phyloP scores from a whole-genome alignment of 805 yeast species.

The Kuraishia ogatae region DNA sequence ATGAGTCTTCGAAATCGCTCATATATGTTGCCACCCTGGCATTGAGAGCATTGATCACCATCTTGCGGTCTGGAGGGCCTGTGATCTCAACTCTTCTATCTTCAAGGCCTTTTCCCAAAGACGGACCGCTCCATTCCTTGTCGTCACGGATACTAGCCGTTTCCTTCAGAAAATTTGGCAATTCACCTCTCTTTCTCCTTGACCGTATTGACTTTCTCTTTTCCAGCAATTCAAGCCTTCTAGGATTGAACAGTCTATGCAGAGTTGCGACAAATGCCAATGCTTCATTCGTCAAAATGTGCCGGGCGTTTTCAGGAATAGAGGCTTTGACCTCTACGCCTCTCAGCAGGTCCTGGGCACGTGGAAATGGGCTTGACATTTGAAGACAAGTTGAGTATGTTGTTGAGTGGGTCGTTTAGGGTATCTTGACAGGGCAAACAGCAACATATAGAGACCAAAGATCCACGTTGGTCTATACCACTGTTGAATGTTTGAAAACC shows the following conservation, averaged over 20 bases:
- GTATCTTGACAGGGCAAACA: no score
- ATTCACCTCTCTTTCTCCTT: conserved; percentile 49
- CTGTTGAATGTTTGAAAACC: no score
- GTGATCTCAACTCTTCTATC: conserved; percentile 72
- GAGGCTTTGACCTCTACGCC: conserved; percentile 53
- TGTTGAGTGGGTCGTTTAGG: no score
- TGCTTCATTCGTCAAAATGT: conserved; percentile 54
- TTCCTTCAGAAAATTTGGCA: conserved; percentile 66
- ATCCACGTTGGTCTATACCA: no score
- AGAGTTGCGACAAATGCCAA: conserved; percentile 57
- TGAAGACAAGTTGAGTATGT: no score
- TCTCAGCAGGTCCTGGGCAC: conserved; percentile 28
- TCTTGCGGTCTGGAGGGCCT: conserved; percentile 72
- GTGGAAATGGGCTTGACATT: conserved; percentile 31
- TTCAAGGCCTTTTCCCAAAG: conserved; percentile 61
- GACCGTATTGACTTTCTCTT: conserved; percentile 47
- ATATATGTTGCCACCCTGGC: conserved; percentile 66
- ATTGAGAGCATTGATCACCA: conserved; percentile 77
- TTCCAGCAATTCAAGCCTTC: conserved; percentile 45
- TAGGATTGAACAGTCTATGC: conserved; percentile 53
- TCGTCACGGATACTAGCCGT: conserved; percentile 65
- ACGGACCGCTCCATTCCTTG: conserved; percentile 68
- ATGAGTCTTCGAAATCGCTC: conserved; percentile 71
- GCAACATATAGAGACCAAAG: no score
- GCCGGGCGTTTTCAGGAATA: conserved; percentile 33